Evolutionary conservation across 306 rosid genomes (phyloP).

Genomic region (Potentilla sterilis): DNA sequence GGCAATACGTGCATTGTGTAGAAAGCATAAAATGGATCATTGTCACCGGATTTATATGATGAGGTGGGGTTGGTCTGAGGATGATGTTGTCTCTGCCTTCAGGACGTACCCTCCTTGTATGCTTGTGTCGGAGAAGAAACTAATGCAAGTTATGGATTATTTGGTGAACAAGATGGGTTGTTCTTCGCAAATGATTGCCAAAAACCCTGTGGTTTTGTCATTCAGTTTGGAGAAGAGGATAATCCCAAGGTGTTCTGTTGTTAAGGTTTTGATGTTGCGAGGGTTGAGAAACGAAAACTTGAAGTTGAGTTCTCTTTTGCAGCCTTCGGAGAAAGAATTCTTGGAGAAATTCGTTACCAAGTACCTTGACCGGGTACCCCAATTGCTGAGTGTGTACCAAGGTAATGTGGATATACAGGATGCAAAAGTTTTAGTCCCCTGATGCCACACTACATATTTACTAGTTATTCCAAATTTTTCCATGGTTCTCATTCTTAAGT

Average conservation of each 20-base stretch:
- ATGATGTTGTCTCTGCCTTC: neutral
- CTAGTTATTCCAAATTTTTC: neutral
- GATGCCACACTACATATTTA: no score
- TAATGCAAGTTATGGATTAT: slow-evolving; percentile 33
- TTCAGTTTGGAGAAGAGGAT: no score
- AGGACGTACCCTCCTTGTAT: neutral
- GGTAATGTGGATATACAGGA: slow-evolving; percentile 17
- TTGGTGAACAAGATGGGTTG: slow-evolving; percentile 36
- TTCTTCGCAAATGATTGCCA: slow-evolving; percentile 17
- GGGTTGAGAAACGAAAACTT: neutral
- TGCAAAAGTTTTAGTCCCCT: neutral
- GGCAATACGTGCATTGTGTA: neutral
- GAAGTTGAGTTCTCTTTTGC: neutral
- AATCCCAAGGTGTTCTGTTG: neutral
- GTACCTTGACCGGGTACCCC: slow-evolving; percentile 14
- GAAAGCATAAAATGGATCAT: neutral
- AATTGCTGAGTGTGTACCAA: slow-evolving; percentile 22
- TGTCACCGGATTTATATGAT: no score
- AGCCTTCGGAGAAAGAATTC: neutral
- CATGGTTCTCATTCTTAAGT: neutral
- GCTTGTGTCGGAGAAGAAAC: no score
- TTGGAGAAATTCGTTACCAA: slow-evolving; percentile 26
- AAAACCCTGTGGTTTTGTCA: no score
- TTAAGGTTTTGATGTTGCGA: neutral
- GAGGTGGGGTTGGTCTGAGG: slow-evolving; percentile 1